phyloP scores from a whole-genome alignment of 768 basidiomycete genomes.

The Crepidotus variabilis region DNA sequence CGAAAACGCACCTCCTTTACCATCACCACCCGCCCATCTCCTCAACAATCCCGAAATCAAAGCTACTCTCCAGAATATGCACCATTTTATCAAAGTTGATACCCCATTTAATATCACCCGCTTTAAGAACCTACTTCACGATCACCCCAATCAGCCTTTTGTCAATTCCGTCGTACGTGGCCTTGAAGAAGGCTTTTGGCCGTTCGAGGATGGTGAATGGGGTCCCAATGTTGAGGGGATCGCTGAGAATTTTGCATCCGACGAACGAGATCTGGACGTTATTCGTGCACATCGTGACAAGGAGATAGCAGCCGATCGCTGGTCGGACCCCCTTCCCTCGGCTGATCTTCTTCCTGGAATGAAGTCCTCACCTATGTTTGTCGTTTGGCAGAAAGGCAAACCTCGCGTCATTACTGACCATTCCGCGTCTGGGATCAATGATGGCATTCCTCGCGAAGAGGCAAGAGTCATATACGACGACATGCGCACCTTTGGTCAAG shows the following conservation, averaged over 20 bases:
- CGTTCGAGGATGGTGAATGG: slow-evolving; percentile 22
- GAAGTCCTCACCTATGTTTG: slow-evolving; percentile 16
- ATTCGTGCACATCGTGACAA: slow-evolving; percentile 18
- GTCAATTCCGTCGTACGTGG: slow-evolving; percentile 27
- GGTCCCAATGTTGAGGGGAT: slow-evolving; percentile 11
- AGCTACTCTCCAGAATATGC: slow-evolving; percentile 20
- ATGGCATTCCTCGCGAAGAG: neutral
- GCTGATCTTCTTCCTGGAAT: neutral
- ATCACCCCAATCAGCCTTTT: slow-evolving; percentile 39
- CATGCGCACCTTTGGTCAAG: slow-evolving; percentile 11
- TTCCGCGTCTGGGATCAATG: neutral
- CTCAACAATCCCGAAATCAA: slow-evolving; percentile 11
- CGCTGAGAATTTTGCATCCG: neutral
- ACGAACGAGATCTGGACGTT: slow-evolving; percentile 15
- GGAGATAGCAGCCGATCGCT: slow-evolving; percentile 15
- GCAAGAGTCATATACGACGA: slow-evolving; percentile 17
- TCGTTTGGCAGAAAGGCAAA: slow-evolving; percentile 30
- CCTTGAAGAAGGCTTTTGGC: slow-evolving; percentile 40
- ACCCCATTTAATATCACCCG: slow-evolving; percentile 21
- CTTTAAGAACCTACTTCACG: slow-evolving; percentile 7
- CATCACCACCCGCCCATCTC: slow-evolving; percentile 9
- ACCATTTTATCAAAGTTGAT: slow-evolving; percentile 28
- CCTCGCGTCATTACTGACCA: slow-evolving; percentile 34
- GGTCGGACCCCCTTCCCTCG: slow-evolving; percentile 7
- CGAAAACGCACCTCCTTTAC: slow-evolving; percentile 7